phyloP scores from a whole-genome alignment of 495 filamentous ascomycete species.

The Podospora conica region DNA sequence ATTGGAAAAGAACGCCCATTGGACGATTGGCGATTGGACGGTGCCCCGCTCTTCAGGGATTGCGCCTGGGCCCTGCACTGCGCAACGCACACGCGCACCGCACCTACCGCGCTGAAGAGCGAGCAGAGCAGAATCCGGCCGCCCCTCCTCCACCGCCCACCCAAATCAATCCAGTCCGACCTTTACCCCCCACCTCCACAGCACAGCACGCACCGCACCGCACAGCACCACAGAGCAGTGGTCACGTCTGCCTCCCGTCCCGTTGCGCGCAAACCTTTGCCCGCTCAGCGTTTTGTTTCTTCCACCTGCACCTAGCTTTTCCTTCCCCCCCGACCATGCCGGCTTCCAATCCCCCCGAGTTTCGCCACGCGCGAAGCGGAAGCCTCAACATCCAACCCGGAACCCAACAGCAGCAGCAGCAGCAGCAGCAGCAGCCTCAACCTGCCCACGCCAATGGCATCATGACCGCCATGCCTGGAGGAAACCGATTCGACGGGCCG shows the following conservation, averaged over 20 bases:
- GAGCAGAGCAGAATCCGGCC: conserved; percentile 10
- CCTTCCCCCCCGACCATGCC: conserved; percentile 17
- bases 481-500: conserved; percentile 55
- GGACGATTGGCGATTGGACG: not conserved
- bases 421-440: too few species aligned
- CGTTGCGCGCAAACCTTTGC: conserved; percentile 7
- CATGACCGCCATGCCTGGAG: conserved; percentile 38
- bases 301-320: not conserved
- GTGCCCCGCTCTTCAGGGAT: conserved; percentile 2
- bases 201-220: too few species aligned
- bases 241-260: not conserved
- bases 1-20: conserved; percentile 17
- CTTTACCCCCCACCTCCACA: conserved; percentile 9
- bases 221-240: not conserved
- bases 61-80: not conserved
- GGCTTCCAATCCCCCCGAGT: conserved; percentile 38
- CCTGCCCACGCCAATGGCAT: conserved; percentile 19
- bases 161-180: too few species aligned
- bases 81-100: conserved; percentile 4
- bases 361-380: conserved; percentile 47
- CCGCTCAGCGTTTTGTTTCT: not conserved
- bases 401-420: conserved; percentile 13
- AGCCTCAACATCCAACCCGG: conserved; percentile 46
- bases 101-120: conserved; percentile 6
- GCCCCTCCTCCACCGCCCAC: conserved; percentile 18